Conservation (phyloP, 176 grass and related monocot species). For the Eleusine indica region DNA sequence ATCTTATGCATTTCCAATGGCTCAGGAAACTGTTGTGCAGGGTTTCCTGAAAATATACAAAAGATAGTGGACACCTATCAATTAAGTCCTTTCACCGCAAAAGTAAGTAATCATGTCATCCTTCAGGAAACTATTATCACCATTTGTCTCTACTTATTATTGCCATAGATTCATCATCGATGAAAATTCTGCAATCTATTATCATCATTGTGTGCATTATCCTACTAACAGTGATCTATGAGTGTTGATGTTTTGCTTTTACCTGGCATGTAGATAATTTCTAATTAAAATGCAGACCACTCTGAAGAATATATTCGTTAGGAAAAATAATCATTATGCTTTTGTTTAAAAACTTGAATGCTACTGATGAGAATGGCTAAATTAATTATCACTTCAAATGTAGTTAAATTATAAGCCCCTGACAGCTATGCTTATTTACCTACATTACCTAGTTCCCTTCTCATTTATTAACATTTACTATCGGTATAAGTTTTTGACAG, state of each 20-base stretch:
- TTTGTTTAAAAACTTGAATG: no score
- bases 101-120: constrained; percentile 44
- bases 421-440: no score
- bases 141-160: neutral
- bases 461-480: neutral
- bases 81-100: constrained; percentile 62
- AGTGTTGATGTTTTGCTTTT: no score
- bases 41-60: constrained; percentile 56
- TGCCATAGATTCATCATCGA: no score
- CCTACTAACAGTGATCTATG: no score
- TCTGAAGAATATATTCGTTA: no score
- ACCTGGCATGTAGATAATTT: no score
- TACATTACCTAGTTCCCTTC: neutral
- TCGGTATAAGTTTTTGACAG: constrained; percentile 45
- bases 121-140: neutral
- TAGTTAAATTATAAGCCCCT: constrained; percentile 4
- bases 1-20: constrained; percentile 76
- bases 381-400: neutral
- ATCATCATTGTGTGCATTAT: no score
- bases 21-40: constrained; percentile 44
- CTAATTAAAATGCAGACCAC: no score
- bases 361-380: neutral
- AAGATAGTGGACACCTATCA: constrained; percentile 60
- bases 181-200: no score
- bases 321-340: no score